Conservation (phyloP, 306 rosid species). For the Inga laurina region DNA sequence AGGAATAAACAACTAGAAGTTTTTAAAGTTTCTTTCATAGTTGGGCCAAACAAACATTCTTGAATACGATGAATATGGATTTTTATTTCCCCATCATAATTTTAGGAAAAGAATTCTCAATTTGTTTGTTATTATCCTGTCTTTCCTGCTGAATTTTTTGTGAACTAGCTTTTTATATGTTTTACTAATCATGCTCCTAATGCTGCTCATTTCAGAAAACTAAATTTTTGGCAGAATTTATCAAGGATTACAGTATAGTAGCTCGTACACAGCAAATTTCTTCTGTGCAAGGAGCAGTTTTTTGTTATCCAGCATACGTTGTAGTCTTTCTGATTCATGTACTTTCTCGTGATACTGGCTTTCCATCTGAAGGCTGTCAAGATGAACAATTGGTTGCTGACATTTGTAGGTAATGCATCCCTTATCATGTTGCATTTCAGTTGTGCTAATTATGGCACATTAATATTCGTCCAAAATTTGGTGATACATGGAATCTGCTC, state of each 20-base stretch:
- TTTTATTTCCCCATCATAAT: constrained; percentile 5
- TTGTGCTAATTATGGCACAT: constrained; percentile 19
- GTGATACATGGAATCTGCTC: constrained; percentile 40
- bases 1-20: background rate
- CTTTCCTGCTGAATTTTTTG: constrained; percentile 4
- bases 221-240: constrained; percentile 77
- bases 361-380: constrained; percentile 55
- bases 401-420: constrained; percentile 65
- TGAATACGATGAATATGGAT: background rate
- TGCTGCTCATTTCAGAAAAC: constrained; percentile 57
- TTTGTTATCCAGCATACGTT: constrained; percentile 70
- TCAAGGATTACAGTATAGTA: constrained; percentile 65
- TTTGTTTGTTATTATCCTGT: background rate
- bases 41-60: too few relatives aligned
- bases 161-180: background rate
- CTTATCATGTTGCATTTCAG: constrained; percentile 19
- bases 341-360: constrained; percentile 68
- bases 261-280: constrained; percentile 60
- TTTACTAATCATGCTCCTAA: constrained; percentile 37
- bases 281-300: constrained; percentile 53
- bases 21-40: background rate
- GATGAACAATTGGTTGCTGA: constrained; percentile 63
- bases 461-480: constrained; percentile 25
- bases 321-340: constrained; percentile 79
- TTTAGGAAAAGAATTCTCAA: background rate